phyloP scores from a whole-genome alignment of 495 filamentous ascomycete genomes.

The Neurospora sp. region DNA sequence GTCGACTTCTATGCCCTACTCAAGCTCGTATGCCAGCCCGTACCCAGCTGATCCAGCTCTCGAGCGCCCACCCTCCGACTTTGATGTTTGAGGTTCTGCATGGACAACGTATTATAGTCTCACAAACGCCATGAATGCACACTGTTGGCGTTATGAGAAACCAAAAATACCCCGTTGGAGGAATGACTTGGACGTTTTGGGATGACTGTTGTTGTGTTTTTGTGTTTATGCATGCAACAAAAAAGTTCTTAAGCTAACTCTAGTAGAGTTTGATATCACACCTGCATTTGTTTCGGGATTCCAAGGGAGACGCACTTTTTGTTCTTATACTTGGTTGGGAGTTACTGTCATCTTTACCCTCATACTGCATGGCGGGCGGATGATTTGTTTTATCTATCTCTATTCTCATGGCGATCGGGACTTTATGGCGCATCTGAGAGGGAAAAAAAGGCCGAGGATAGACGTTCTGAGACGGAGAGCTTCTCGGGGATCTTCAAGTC shows the following conservation, averaged over 20 bases:
- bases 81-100: conserved; percentile 8
- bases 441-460: neutral
- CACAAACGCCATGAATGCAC: neutral
- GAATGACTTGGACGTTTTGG: neutral
- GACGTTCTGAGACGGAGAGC: neutral
- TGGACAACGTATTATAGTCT: neutral
- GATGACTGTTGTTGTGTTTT: neutral
- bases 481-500: neutral
- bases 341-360: neutral
- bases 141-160: neutral
- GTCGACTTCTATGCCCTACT: conserved; percentile 10
- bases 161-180: neutral
- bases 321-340: neutral
- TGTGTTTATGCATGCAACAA: neutral
- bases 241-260: neutral
- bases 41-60: conserved; percentile 9
- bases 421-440: neutral
- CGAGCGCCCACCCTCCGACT: conserved; percentile 9
- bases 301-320: neutral
- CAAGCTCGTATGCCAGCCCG: conserved; percentile 4
- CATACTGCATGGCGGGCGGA: neutral
- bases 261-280: neutral
- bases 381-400: neutral
- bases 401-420: neutral
- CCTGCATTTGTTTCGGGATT: neutral